Percentiles rank a stretch among this genome's conserved stretches.
These are phyloP conservation scores for Botrytis galanthina DNA, from an alignment of 2,329 filamentous ascomycete genomes.

Conservation along the genomic window DNA sequence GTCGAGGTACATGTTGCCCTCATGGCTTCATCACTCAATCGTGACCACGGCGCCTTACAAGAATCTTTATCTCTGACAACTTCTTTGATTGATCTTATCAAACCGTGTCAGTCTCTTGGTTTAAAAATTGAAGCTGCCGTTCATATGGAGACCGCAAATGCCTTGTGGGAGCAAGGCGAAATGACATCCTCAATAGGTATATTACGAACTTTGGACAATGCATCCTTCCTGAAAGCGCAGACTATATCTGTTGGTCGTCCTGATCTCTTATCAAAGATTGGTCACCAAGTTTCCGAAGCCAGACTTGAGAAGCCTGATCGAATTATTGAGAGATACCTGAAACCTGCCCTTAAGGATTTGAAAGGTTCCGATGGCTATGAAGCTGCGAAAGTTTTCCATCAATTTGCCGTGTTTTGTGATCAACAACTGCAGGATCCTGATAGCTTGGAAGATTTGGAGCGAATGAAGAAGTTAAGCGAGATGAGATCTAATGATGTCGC, in stretches of 20 bases:
- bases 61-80: slow-evolving; percentile 85
- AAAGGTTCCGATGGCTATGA: slow-evolving; percentile 66
- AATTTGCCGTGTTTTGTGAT: slow-evolving; percentile 94
- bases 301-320: slow-evolving; percentile 86
- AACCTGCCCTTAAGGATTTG: slow-evolving; percentile 79
- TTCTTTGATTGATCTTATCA: slow-evolving; percentile 74
- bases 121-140: slow-evolving; percentile 75
- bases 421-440: slow-evolving; percentile 87
- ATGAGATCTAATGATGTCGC: slow-evolving; percentile 78
- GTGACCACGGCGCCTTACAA: slow-evolving; percentile 78
- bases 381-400: slow-evolving; percentile 86
- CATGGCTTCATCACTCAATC: slow-evolving; percentile 69
- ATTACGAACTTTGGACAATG: slow-evolving; percentile 69
- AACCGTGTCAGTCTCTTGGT: slow-evolving; percentile 65
- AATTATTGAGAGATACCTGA: slow-evolving; percentile 83
- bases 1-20: slow-evolving; percentile 77
- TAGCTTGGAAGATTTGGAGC: slow-evolving; percentile 76
- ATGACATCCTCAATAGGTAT: slow-evolving; percentile 85
- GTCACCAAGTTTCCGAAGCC: slow-evolving; percentile 84
- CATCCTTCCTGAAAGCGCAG: slow-evolving; percentile 63
- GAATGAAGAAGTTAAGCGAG: slow-evolving; percentile 74
- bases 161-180: slow-evolving; percentile 93
- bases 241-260: slow-evolving; percentile 70
- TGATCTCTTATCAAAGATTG: slow-evolving; percentile 82
- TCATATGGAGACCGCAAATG: slow-evolving; percentile 79